Conservation (phyloP, 2,329 filamentous ascomycete species). For the Hirsutella rhossiliensis region DNA sequence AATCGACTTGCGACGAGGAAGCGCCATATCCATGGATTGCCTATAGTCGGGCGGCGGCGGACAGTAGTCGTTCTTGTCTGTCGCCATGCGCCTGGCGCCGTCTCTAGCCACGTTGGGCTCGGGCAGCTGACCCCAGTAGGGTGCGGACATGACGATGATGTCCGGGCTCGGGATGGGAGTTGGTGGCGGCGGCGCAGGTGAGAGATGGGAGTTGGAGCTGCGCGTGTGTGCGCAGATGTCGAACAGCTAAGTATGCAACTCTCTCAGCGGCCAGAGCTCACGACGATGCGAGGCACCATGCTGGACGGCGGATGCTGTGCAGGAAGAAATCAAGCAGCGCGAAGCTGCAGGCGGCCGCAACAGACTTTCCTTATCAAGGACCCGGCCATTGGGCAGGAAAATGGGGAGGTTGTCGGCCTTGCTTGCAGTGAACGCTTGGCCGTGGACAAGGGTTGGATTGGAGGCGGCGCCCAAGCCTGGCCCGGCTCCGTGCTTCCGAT, state of each 20-base stretch:
- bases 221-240: not conserved
- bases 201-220: not conserved
- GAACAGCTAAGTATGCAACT: not conserved
- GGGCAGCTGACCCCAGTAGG: constrained; percentile 49
- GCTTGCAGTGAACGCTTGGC: not conserved
- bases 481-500: not conserved
- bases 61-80: constrained; percentile 12
- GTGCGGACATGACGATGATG: constrained; percentile 29
- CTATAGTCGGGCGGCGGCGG: constrained; percentile 16
- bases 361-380: not conserved
- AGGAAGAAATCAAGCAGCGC: not conserved
- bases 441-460: not conserved
- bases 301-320: not conserved
- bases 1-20: constrained; percentile 32
- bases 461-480: not conserved
- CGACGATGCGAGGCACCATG: not conserved
- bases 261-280: not conserved
- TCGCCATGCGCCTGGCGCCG: constrained; percentile 17
- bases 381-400: not conserved
- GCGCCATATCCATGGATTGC: constrained; percentile 18
- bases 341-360: not conserved
- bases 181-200: not conserved
- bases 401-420: not conserved
- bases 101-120: constrained; percentile 27
- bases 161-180: not conserved